Evolutionary conservation across 495 filamentous ascomycete species (phyloP), one percentile per base, ranked within the genome.

Genomic region (Penicillium antarcticum): DNA sequence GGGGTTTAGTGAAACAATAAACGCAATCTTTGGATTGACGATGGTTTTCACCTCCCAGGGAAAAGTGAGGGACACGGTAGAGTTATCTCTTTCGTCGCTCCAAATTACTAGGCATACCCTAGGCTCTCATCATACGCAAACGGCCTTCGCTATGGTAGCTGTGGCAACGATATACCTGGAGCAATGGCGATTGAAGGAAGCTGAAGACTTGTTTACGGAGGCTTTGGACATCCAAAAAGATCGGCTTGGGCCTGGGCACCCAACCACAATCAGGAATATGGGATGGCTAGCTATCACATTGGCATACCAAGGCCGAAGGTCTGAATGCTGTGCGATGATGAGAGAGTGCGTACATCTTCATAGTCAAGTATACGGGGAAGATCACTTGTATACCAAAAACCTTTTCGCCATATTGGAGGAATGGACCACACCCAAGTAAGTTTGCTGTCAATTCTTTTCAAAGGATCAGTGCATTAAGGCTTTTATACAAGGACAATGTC

Each of bases 121-220:
- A 3, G 57, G 58, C 12, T 29, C 38, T 18, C 55, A 55, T 4
- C 29, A 57, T 34, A 33, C 39, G 10, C 18, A 36, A 13, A 58
- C 55, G 12, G 33, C 47, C 3, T 16, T 23, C 4, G 39, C 37
- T 19, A 61, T 55, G 42, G 2, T 11, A 17, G n/a, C 14, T 1
- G 12, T 54, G 11, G 41, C 51, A 1, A 3, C 4, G 0, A 47
- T 50, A 11, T 54, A 39, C 45, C 16, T 31, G 9, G 5, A 53
- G 12, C 45, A n/a, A 31, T 45, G 46, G 51, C 36, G n/a, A 3
- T 19, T 52, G 8, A 48, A 53, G 37, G 41, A 58, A 7, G 49
- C 59, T 1, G 52, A 54, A 6, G 14, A 18, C 0, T 17, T 58
- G 6, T 37, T 14, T 0, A 12, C 10, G 1, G 48, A 52, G 12